These are phyloP conservation scores for Sarocladium strictum DNA, from an alignment of 2,329 filamentous ascomycete genomes.

Conservation along the genomic window DNA sequence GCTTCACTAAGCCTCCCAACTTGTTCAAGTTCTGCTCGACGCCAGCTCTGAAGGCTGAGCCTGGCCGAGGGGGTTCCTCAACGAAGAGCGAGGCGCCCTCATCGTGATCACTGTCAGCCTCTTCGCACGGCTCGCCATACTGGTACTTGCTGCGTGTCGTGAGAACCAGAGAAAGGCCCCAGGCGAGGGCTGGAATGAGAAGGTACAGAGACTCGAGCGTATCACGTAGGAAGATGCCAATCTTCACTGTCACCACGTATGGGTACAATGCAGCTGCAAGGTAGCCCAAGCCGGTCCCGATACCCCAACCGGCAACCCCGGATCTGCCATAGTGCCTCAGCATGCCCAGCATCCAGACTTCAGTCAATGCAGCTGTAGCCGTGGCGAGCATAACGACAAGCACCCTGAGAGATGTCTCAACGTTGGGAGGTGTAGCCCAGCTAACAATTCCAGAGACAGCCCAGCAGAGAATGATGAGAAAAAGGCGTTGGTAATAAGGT, in stretches of 20 bases:
- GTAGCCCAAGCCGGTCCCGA: slow-evolving; percentile 24
- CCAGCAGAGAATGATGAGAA: slow-evolving; percentile 22
- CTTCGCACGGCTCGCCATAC: slow-evolving; percentile 13
- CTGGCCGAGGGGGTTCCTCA: slow-evolving; percentile 25
- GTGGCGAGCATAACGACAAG: slow-evolving; percentile 24
- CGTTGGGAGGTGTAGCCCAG: slow-evolving; percentile 25
- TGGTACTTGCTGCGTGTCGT: background rate
- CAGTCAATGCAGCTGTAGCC: slow-evolving; percentile 21
- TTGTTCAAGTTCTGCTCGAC: slow-evolving; percentile 14
- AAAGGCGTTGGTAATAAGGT: slow-evolving; percentile 22
- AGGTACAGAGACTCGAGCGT: slow-evolving; percentile 22
- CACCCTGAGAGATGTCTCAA: slow-evolving; percentile 23
- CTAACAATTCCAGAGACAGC: slow-evolving; percentile 15
- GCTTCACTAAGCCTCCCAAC: slow-evolving; percentile 13
- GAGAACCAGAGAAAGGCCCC: slow-evolving; percentile 24
- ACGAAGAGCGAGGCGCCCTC: slow-evolving; percentile 30
- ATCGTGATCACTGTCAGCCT: slow-evolving; percentile 15
- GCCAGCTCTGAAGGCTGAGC: slow-evolving; percentile 12
- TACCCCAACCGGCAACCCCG: slow-evolving; percentile 29
- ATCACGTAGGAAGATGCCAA: slow-evolving; percentile 21
- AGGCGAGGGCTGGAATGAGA: slow-evolving; percentile 20
- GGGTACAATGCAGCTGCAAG: slow-evolving; percentile 23
- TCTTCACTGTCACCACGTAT: slow-evolving; percentile 21
- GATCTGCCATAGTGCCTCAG: slow-evolving; percentile 22
- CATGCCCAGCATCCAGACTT: slow-evolving; percentile 26